Conservation (phyloP, 2,329 filamentous ascomycete species). For the Stromatinia cepivora region DNA sequence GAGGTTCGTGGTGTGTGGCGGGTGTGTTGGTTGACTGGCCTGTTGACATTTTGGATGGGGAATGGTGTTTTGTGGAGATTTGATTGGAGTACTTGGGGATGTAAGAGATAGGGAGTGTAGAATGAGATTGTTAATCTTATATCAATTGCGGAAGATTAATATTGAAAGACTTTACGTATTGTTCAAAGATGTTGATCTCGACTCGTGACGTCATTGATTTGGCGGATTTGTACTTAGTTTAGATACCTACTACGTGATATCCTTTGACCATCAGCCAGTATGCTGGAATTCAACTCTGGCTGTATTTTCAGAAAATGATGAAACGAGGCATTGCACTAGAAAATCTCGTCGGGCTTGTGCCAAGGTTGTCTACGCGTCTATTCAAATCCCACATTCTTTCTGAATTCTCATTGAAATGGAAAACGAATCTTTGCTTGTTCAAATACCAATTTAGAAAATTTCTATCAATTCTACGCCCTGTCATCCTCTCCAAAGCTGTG, state of each 20-base stretch:
- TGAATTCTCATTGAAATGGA: too few relatives aligned
- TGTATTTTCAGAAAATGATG: not conserved
- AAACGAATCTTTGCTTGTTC: too few relatives aligned
- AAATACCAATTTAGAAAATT: too few relatives aligned
- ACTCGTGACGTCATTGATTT: slow-evolving; percentile 9
- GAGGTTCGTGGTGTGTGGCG: slow-evolving; percentile 18
- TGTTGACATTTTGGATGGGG: not conserved
- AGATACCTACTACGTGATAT: not conserved
- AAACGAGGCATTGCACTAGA: too few relatives aligned
- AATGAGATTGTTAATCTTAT: not conserved
- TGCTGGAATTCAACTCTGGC: not conserved
- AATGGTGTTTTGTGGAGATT: not conserved
- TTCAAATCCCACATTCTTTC: too few relatives aligned
- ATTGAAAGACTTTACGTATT: too few relatives aligned
- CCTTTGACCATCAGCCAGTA: too few relatives aligned
- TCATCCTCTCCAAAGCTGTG: too few relatives aligned
- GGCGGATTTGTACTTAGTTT: too few relatives aligned
- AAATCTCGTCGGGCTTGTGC: too few relatives aligned
- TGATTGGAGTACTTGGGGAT: not conserved
- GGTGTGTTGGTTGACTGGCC: not conserved
- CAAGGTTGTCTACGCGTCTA: too few relatives aligned
- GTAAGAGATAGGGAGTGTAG: not conserved
- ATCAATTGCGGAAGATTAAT: not conserved
- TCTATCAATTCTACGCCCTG: too few relatives aligned
- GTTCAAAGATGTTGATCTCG: not conserved